Percentiles rank a stretch among this genome's conserved stretches.
Conservation (phyloP, 768 basidiomycete species). For the Boletus reticulatus region DNA sequence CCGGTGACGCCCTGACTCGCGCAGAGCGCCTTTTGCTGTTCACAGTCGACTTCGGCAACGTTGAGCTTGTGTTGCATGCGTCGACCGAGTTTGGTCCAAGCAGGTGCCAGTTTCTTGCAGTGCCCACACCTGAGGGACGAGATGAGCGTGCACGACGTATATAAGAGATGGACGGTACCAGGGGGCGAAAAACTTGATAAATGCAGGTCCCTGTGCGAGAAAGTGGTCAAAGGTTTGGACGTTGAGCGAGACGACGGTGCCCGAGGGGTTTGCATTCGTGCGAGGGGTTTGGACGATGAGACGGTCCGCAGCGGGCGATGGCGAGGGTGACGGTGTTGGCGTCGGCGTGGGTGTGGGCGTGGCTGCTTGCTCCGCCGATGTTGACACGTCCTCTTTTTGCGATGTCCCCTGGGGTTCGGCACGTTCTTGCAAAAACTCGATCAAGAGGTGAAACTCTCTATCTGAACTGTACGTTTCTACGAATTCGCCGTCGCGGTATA, state of each 20-base stretch:
- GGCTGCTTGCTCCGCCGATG: constrained; percentile 3
- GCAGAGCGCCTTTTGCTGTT: constrained; percentile 68
- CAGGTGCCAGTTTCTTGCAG: constrained; percentile 90
- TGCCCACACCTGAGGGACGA: constrained; percentile 72
- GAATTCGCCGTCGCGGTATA: constrained; percentile 67
- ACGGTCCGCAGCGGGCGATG: background rate
- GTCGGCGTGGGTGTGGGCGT: constrained; percentile 1
- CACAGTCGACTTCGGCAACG: constrained; percentile 89
- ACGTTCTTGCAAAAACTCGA: constrained; percentile 52
- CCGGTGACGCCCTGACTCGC: constrained; percentile 62
- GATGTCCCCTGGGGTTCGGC: constrained; percentile 23
- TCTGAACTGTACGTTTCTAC: constrained; percentile 54
- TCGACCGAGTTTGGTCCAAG: constrained; percentile 73
- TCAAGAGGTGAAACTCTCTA: constrained; percentile 53
- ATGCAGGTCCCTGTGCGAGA: constrained; percentile 47
- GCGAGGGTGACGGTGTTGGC: too few species aligned
- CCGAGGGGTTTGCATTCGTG: constrained; percentile 21
- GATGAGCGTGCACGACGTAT: background rate
- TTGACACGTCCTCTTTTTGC: background rate
- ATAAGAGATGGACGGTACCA: constrained; percentile 48
- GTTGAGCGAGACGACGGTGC: constrained; percentile 23
- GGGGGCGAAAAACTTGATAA: constrained; percentile 87
- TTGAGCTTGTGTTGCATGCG: constrained; percentile 68
- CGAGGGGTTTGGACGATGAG: constrained; percentile 16
- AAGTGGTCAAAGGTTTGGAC: constrained; percentile 38